Evolutionary conservation across 441 rosid genomes (phyloP).

Genomic region (Gossypium davidsonii): DNA sequence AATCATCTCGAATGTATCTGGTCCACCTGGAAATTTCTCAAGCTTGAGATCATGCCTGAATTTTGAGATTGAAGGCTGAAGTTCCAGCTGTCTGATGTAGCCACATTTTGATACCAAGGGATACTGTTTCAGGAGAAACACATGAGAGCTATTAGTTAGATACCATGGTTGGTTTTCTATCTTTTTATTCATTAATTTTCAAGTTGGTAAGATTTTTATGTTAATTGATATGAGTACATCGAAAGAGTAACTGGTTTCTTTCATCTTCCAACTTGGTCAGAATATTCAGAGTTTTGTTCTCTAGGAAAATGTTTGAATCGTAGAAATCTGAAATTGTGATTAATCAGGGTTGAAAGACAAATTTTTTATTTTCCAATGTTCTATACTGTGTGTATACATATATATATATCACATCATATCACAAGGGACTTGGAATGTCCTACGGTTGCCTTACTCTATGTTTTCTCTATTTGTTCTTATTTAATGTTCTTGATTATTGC

Average conservation of each 20-base stretch:
- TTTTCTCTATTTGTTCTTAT: background rate
- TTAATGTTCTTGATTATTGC: background rate
- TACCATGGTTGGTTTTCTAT: background rate
- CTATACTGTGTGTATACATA: background rate
- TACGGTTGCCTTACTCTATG: background rate
- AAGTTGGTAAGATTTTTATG: background rate
- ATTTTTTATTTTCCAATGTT: background rate
- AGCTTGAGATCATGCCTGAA: constrained; percentile 52
- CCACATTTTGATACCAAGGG: constrained; percentile 77
- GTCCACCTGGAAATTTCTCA: constrained; percentile 69
- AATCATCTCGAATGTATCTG: constrained; percentile 58
- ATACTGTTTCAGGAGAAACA: constrained; percentile 42
- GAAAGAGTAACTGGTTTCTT: background rate
- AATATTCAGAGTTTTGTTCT: background rate
- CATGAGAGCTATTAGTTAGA: constrained; percentile 4
- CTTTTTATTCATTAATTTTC: background rate
- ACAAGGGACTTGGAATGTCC: background rate
- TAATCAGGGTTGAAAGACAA: background rate
- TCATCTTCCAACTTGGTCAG: background rate
- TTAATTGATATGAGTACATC: background rate
- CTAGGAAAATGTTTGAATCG: background rate
- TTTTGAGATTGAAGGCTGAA: constrained; percentile 55
- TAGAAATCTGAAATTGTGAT: background rate
- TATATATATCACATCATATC: background rate
- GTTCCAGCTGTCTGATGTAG: constrained; percentile 46